Conservation (phyloP, 2,329 filamentous ascomycete genomes). For the Fusarium phyllophilum region DNA sequence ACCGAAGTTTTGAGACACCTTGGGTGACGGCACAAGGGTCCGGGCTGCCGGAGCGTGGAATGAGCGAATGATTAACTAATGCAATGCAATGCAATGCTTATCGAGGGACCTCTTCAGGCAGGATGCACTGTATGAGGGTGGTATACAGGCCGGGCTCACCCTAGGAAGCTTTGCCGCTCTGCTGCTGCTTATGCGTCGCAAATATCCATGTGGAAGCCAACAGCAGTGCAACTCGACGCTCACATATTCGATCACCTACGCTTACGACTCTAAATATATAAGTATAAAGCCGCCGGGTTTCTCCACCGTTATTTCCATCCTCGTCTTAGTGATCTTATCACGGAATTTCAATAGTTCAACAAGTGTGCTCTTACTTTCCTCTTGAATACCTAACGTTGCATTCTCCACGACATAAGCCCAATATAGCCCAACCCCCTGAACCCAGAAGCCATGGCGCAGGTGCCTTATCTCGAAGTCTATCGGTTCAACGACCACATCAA, state of each 20-base stretch:
- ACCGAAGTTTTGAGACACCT: constrained; percentile 6
- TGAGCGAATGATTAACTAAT: constrained; percentile 23
- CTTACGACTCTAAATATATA: not conserved
- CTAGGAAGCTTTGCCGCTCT: constrained; percentile 14
- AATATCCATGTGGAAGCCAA: constrained; percentile 18
- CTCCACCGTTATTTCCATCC: not conserved
- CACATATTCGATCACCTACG: not conserved
- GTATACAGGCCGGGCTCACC: constrained; percentile 20
- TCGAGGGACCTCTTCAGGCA: constrained; percentile 3
- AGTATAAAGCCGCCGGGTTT: constrained; percentile 20
- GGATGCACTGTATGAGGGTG: constrained; percentile 8
- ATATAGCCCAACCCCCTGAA: not conserved
- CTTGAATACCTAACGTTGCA: not conserved
- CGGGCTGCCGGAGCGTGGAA: constrained; percentile 24
- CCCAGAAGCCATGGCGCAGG: constrained; percentile 12
- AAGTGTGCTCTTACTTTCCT: not conserved
- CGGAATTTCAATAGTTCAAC: not conserved
- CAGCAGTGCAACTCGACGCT: not conserved
- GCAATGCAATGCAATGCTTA: constrained; percentile 33
- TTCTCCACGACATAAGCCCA: not conserved
- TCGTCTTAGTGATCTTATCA: not conserved
- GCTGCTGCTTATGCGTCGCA: constrained; percentile 10
- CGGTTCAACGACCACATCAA: constrained; percentile 16
- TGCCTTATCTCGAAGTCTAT: constrained; percentile 11
- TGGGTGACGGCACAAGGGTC: constrained; percentile 15